These are phyloP conservation scores for Exophiala viscosa DNA, from an alignment of 2,329 filamentous ascomycete species.

Conservation along the genomic window DNA sequence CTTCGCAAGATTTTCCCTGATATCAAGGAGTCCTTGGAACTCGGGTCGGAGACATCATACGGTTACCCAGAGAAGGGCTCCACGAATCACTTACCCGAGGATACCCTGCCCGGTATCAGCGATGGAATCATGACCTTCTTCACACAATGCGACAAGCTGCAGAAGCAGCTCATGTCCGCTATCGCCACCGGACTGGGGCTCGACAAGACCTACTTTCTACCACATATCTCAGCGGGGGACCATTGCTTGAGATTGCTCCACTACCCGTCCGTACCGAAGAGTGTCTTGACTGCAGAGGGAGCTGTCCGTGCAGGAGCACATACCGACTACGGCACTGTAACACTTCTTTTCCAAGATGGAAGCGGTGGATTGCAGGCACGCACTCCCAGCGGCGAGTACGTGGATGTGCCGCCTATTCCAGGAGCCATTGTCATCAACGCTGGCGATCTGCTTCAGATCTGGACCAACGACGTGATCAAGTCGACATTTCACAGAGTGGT, in stretches of 20 bases:
- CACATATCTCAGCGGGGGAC: neutral
- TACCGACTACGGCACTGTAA: conserved; percentile 48
- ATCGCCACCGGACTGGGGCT: neutral
- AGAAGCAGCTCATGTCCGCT: neutral
- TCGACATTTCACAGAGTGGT: conserved; percentile 87
- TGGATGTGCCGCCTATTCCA: conserved; percentile 58
- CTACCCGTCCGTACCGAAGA: conserved; percentile 58
- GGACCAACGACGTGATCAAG: conserved; percentile 82
- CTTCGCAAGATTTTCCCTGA: neutral
- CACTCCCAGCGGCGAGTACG: conserved; percentile 58
- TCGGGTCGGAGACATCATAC: neutral
- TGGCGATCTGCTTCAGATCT: conserved; percentile 72
- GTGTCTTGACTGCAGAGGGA: conserved; percentile 31
- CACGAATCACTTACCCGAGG: neutral
- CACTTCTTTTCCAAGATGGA: conserved; percentile 74
- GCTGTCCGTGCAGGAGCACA: conserved; percentile 71
- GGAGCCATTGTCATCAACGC: conserved; percentile 62
- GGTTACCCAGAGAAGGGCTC: neutral
- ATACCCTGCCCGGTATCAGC: neutral
- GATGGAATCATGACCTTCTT: neutral
- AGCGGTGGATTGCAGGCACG: conserved; percentile 81
- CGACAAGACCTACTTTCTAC: neutral
- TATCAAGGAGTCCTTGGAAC: neutral
- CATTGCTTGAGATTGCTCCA: conserved; percentile 57
- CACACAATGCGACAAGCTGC: neutral